Base-by-base conservation (phyloP, 306 rosid species). In the Prunus armeniaca region DNA sequence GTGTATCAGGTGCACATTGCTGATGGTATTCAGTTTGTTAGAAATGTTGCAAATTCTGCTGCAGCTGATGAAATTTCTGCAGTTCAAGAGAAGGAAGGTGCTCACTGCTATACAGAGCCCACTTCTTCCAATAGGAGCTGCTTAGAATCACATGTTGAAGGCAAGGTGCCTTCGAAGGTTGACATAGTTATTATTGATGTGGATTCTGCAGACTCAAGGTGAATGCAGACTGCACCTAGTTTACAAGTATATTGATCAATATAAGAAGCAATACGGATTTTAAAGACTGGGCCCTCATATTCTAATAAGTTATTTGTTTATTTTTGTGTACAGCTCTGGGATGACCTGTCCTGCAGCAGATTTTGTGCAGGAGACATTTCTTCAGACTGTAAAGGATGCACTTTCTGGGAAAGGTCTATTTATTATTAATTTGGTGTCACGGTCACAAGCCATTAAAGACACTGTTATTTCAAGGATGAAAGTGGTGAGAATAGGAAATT, bases 131-230 rank as follows among this genome's bases (percentile, higher is more conserved):
- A 72, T 80, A 85, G 65, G 67, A 84, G 73, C 78, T 43, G 68
- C 61, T 65, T 49, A 30, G 64, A 75, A 22, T 86, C 82, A 80
- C 79, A 63, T 55, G 75, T 43, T 51, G 82, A 78, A 80, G 80
- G 65, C 69, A 67, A 34, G 69, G 85, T 68, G 80, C 72, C 65
- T 69, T 55, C 82, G 47, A 85, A 87, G 80, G 79, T 94, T 27
- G 98, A 92, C 88, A 85, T 94, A 72, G 76, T 92, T 79, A 82
- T 92, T 79, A 86, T 94, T 51, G 98, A 94, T 79, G 98, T 89
- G 12, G 98, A 94, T 87, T 92, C 96, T 69, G 89, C 95, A 1
- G 97, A 94, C 57, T 83, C 93, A 17, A 94, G 98, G 98, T 94
- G 81, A 88, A 77, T 77, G 45, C 73, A 17, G 34, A 3, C 30